phyloP scores from a whole-genome alignment of 768 basidiomycete genomes.

The Lentinula lateritia region DNA sequence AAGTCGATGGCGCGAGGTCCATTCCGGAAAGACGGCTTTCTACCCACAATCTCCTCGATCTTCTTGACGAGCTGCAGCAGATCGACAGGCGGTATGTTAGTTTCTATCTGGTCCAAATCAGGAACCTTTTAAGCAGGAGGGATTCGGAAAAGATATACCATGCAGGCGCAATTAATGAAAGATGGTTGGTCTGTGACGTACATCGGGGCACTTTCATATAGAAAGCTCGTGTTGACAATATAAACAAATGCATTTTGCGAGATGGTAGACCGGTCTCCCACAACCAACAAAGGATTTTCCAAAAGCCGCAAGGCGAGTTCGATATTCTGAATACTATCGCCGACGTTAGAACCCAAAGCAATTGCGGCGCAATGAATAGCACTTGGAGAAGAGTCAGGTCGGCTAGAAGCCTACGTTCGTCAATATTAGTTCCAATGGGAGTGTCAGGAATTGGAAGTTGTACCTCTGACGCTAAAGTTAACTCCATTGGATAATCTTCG shows the following conservation, averaged over 20 bases:
- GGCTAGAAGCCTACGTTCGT: not conserved
- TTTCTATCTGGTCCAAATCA: conserved; percentile 54
- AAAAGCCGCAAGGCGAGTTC: conserved; percentile 70
- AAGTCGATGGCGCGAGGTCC: conserved; percentile 90
- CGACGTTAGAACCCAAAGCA: conserved; percentile 87
- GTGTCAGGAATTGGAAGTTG: not conserved
- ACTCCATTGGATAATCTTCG: conserved; percentile 25
- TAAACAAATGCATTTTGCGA: conserved; percentile 19
- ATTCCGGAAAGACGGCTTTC: conserved; percentile 71
- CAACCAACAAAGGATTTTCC: conserved; percentile 38
- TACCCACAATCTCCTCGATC: conserved; percentile 72
- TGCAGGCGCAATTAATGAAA: conserved; percentile 89
- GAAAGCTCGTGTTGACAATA: conserved; percentile 75
- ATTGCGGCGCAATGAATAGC: conserved; percentile 44
- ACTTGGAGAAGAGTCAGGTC: not conserved
- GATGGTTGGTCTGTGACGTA: conserved; percentile 86
- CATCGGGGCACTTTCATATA: conserved; percentile 96
- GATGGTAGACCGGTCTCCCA: conserved; percentile 8
- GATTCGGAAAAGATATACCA: conserved; percentile 45
- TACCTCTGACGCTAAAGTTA: not conserved
- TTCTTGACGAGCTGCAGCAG: conserved; percentile 64
- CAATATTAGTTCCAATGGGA: not conserved
- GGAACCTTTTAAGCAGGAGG: not conserved
- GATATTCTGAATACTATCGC: conserved; percentile 81
- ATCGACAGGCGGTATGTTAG: conserved; percentile 52